A percentile compares a stretch with the other conserved stretches of the same genome.
phyloP scores from a whole-genome alignment of 106 monocot species.

The Dioscorea alata region DNA sequence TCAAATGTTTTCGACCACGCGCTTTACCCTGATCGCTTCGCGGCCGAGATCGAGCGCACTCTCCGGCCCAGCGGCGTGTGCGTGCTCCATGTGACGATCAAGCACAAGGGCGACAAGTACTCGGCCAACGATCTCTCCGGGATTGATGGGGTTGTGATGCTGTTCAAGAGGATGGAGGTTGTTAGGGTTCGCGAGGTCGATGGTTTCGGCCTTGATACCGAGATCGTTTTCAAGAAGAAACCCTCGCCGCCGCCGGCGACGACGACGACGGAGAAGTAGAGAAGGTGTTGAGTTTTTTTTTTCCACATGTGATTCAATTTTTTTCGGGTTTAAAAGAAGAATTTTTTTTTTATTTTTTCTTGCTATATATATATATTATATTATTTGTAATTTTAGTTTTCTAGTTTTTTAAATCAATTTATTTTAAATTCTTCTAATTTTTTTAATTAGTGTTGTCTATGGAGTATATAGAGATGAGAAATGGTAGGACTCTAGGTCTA shows the following conservation, averaged over 20 bases:
- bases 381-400: too few species aligned
- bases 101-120: constrained; percentile 66
- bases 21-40: constrained; percentile 68
- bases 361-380: too few species aligned
- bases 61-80: constrained; percentile 53
- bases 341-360: too few species aligned
- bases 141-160: constrained; percentile 41
- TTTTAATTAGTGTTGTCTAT: too few species aligned
- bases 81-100: constrained; percentile 65
- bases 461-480: too few species aligned
- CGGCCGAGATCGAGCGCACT: constrained; percentile 75
- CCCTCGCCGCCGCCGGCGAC: not conserved
- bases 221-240: constrained; percentile 62
- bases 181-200: constrained; percentile 53
- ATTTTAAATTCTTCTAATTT: too few species aligned
- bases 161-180: constrained; percentile 49
- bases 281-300: too few species aligned
- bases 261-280: not conserved
- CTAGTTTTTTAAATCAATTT: too few species aligned
- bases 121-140: constrained; percentile 75
- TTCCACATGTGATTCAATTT: too few species aligned
- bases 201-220: constrained; percentile 83
- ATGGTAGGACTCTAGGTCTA: too few species aligned
- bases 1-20: constrained; percentile 96
- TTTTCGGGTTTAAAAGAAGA: too few species aligned